These are phyloP conservation scores for Exophiala calicioides DNA, from an alignment of 2,329 filamentous ascomycete genomes.

Conservation along the genomic window DNA sequence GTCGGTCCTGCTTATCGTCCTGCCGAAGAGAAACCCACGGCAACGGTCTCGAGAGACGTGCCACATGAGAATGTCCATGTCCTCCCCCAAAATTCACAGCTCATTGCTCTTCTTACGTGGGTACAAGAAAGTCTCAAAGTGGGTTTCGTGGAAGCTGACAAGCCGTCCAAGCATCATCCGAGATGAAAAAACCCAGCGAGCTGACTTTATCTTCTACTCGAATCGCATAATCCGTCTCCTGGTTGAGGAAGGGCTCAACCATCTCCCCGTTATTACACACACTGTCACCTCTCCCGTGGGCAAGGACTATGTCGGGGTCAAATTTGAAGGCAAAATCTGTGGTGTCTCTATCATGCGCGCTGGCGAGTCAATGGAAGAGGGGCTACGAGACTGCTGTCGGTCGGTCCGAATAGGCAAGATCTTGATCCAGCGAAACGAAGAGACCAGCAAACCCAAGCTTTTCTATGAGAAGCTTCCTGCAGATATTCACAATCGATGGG, in stretches of 20 bases:
- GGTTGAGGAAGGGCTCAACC: slow-evolving; percentile 95
- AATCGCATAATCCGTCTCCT: slow-evolving; percentile 96
- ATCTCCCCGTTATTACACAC: slow-evolving; percentile 87
- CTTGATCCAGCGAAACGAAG: slow-evolving; percentile 94
- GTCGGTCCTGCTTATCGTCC: slow-evolving; percentile 80
- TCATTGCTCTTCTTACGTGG: slow-evolving; percentile 96
- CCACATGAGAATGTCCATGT: slow-evolving; percentile 85
- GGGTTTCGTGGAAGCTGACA: no score
- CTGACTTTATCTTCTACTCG: slow-evolving; percentile 98
- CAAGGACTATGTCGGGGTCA: slow-evolving; percentile 81
- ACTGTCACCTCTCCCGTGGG: slow-evolving; percentile 90
- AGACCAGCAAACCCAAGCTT: slow-evolving; percentile 85
- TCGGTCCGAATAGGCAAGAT: slow-evolving; percentile 99
- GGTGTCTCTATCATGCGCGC: slow-evolving; percentile 98
- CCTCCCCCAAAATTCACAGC: slow-evolving; percentile 87
- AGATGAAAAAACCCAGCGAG: slow-evolving; percentile 82
- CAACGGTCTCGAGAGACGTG: slow-evolving; percentile 83
- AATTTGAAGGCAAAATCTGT: slow-evolving; percentile 97
- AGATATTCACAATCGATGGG: slow-evolving; percentile 91
- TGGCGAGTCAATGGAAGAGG: slow-evolving; percentile 98
- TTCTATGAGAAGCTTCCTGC: slow-evolving; percentile 98
- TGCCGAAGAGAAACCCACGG: slow-evolving; percentile 75
- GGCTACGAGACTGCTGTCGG: slow-evolving; percentile 90
- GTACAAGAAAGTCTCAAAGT: no score
- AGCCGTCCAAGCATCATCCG: slow-evolving; percentile 76